Percentiles rank a stretch among this genome's conserved stretches.
These are phyloP conservation scores for Paracoccidioides lutzii DNA, from an alignment of 2,329 filamentous ascomycete species.

Conservation along the genomic window DNA sequence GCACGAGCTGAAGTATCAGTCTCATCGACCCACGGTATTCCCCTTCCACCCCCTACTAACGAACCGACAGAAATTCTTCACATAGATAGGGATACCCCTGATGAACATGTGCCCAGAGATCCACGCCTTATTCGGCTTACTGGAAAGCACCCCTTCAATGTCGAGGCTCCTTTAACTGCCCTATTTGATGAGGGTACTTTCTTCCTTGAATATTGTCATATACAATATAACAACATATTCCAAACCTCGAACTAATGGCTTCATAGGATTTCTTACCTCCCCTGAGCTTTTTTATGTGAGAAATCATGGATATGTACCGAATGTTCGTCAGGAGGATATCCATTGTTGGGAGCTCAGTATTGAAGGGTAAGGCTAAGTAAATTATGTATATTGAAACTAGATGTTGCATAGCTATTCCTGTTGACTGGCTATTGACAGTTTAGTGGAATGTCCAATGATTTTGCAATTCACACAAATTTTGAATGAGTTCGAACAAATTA, in stretches of 20 bases:
- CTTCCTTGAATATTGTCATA: neutral
- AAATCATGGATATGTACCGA: constrained; percentile 75
- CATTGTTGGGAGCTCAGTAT: constrained; percentile 71
- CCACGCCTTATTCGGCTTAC: constrained; percentile 72
- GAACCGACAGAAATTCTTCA: constrained; percentile 50
- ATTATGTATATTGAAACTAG: neutral
- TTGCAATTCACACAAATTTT: constrained; percentile 62
- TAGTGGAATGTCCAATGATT: constrained; percentile 64
- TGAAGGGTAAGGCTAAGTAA: constrained; percentile 44
- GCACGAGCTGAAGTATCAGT: neutral
- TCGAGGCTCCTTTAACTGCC: constrained; percentile 66
- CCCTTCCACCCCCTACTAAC: constrained; percentile 54
- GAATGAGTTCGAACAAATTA: constrained; percentile 63
- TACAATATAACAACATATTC: neutral
- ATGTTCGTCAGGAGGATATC: constrained; percentile 58
- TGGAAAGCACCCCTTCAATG: constrained; percentile 82
- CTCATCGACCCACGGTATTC: constrained; percentile 33
- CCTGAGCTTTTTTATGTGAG: constrained; percentile 83
- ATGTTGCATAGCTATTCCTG: neutral
- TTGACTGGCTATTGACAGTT: constrained; percentile 23
- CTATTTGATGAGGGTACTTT: constrained; percentile 50
- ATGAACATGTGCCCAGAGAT: constrained; percentile 68
- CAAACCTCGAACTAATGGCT: neutral
- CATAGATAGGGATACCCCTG: constrained; percentile 72
- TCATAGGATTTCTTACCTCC: constrained; percentile 66